Percentiles rank a stretch among this genome's conserved stretches.
Evolutionary conservation across 306 rosid species (phyloP).

Genomic region (Potentilla sterilis): DNA sequence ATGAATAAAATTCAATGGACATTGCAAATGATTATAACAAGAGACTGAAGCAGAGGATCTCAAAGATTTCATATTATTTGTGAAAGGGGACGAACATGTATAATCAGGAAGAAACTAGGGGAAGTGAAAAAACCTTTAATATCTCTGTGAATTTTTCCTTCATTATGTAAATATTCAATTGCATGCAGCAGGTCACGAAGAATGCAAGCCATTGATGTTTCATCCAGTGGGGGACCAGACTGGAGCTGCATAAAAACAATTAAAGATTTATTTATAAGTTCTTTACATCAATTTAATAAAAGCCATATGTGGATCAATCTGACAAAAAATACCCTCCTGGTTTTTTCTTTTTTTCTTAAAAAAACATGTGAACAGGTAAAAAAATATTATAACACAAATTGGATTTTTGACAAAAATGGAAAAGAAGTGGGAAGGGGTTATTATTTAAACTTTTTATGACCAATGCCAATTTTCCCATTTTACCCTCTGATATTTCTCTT

Average conservation of each 20-base stretch:
- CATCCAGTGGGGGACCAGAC: conserved; percentile 91
- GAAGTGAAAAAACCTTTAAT: conserved; percentile 63
- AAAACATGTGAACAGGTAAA: neutral
- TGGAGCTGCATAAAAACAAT: conserved; percentile 70
- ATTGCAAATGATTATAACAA: neutral
- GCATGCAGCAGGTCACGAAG: conserved; percentile 96
- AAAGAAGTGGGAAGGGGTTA: neutral
- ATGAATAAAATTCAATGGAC: neutral
- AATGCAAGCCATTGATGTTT: conserved; percentile 87
- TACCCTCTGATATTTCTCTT: neutral
- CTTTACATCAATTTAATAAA: neutral
- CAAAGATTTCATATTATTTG: neutral
- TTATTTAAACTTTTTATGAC: neutral
- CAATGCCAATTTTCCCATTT: neutral
- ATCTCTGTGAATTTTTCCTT: conserved; percentile 98
- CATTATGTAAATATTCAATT: conserved; percentile 81
- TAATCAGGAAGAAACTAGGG: neutral
- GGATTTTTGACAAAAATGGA: neutral
- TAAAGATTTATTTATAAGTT: neutral
- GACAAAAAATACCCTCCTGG: neutral
- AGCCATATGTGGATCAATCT: neutral
- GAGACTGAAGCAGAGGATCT: neutral
- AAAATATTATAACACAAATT: neutral
- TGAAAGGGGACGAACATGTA: neutral
- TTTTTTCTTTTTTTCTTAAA: neutral